phyloP scores from a whole-genome alignment of 257 asterid genomes.

The Thymus mandschuricus region DNA sequence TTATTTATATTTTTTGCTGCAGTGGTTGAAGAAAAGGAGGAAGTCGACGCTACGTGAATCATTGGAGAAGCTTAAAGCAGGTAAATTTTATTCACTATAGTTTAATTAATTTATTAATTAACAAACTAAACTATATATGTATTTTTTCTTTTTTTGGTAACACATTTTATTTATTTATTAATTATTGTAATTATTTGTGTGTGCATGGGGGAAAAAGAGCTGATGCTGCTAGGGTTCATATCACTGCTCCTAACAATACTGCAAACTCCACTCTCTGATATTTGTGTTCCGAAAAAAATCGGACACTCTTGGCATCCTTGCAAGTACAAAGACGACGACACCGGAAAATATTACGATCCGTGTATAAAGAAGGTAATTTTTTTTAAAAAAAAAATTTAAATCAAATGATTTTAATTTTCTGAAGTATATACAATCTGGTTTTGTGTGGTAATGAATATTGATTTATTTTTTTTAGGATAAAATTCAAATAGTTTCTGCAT shows the following conservation, averaged over 20 bases:
- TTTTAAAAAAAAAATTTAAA: no score
- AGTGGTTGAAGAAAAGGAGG: constrained; percentile 64
- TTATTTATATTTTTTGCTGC: constrained; percentile 29
- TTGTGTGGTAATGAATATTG: neutral
- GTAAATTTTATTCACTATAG: constrained; percentile 29
- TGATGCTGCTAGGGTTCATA: constrained; percentile 83
- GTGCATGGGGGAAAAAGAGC: constrained; percentile 44
- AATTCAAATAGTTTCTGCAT: constrained; percentile 63
- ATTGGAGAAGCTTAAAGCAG: constrained; percentile 74
- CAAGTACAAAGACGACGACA: neutral
- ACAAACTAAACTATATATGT: neutral
- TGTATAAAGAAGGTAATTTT: constrained; percentile 40
- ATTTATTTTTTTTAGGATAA: constrained; percentile 41
- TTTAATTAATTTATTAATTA: neutral
- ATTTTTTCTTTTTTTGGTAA: neutral
- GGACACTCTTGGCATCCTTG: constrained; percentile 84
- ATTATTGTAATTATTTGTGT: neutral
- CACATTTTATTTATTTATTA: neutral
- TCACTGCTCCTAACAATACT: constrained; percentile 62
- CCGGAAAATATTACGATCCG: constrained; percentile 34
- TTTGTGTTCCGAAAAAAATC: constrained; percentile 56
- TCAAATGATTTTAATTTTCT: no score
- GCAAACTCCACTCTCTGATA: constrained; percentile 47
- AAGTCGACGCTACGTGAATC: constrained; percentile 58
- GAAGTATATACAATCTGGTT: no score